A percentile compares a stretch with the other conserved stretches of the same genome.
Conservation (phyloP, 495 filamentous ascomycete genomes). For the Xylaria sp. region DNA sequence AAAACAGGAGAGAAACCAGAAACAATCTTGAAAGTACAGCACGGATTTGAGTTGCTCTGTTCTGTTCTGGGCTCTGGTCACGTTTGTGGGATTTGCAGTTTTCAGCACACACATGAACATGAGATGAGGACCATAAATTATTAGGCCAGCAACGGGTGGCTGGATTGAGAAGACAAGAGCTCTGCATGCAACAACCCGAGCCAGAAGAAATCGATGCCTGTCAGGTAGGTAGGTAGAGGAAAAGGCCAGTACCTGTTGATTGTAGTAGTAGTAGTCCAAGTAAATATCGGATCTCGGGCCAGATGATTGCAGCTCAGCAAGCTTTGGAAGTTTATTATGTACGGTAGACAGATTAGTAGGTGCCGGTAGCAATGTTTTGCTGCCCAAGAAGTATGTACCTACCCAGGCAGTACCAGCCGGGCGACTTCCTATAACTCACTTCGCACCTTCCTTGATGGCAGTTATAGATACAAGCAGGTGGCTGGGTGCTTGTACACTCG, state of each 20-base stretch:
- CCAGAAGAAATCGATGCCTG: not conserved
- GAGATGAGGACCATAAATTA: too few species aligned
- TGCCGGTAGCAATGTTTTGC: not conserved
- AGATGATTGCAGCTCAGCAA: constrained; percentile 5
- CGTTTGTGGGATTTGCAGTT: constrained; percentile 2
- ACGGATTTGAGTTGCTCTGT: not conserved
- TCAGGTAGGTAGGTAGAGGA: not conserved
- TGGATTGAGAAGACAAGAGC: not conserved
- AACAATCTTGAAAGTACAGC: not conserved
- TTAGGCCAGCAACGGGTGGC: not conserved
- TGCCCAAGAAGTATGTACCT: not conserved
- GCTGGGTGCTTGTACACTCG: constrained; percentile 1
- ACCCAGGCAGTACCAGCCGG: not conserved
- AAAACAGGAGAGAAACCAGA: not conserved
- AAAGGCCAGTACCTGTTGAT: too few species aligned
- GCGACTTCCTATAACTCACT: not conserved
- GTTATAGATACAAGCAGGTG: not conserved
- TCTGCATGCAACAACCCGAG: not conserved
- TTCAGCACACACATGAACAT: not conserved
- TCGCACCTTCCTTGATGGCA: not conserved
- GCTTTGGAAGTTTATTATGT: constrained; percentile 2
- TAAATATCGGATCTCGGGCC: not conserved
- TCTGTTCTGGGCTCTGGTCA: not conserved
- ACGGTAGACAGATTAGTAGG: not conserved
- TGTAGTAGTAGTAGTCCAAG: too few species aligned